Evolutionary conservation across 2,329 filamentous ascomycete species (phyloP), one percentile per base, ranked within the genome.

Genomic region (Chaetomium sp.): DNA sequence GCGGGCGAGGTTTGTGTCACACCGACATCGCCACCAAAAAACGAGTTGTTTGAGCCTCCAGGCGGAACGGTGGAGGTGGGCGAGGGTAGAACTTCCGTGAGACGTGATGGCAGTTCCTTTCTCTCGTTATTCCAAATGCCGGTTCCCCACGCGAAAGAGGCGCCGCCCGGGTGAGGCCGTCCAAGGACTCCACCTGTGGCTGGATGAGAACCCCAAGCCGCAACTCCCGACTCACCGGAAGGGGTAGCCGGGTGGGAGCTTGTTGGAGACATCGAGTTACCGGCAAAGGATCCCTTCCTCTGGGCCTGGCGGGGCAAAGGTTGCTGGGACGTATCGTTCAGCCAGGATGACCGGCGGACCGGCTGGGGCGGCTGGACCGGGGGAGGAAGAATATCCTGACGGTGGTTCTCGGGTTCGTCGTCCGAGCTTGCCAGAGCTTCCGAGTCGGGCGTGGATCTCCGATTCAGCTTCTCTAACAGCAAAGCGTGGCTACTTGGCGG

Each of bases 401-500:
- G 82, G 70, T 85, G 83, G 74, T 87, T 83, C 66, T 97, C 90
- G 64, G 82, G 84, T 77, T 99, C 95, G 76, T 98, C 95, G 76
- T 98, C 95, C 13, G 93, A 97, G 70, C 94, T 98, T 60, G 90
- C 93, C 65, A 98, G 81, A 59, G 92, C 94, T 75, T 98, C 94
- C 3, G 93, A 97, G 75, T 98, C 95, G 25, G 94, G 94, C 1
- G 94, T 97, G 8, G 92, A 93, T 61, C 91, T 90, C 71, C 93
- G 87, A 72, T 91, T 90, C 57, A 90, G 82, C 75, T 93, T 95
- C 58, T 94, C 91, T 38, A 92, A 82, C 56, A 91, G 79, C 47
- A 89, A 80, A 47, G 87, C 86, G 65, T 90, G 87, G 71, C 82
- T 89, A 71, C 78, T 86, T 25, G 85, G 80, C 61, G 83, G 76